These are phyloP conservation scores for Wallacemonas collosoma DNA, from an alignment of 208 protist species.

Conservation along the genomic window DNA sequence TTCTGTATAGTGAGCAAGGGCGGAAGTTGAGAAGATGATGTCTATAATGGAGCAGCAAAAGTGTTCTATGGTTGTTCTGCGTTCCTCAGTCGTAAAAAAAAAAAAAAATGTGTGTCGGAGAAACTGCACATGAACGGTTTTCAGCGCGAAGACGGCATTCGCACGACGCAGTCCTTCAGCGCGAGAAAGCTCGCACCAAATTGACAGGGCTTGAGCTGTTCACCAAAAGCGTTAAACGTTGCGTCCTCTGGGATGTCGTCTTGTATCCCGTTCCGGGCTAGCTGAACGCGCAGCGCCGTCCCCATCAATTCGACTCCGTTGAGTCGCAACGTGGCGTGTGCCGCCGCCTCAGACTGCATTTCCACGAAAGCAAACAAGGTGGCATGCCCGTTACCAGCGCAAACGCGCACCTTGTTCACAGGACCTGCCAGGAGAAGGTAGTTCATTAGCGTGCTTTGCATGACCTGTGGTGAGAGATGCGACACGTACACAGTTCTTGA, in stretches of 20 bases:
- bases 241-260: slow-evolving; percentile 72
- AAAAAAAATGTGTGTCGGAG: slow-evolving; percentile 13
- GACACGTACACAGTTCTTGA: slow-evolving; percentile 82
- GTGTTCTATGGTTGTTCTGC: too few species aligned
- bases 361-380: slow-evolving; percentile 89
- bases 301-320: slow-evolving; percentile 64
- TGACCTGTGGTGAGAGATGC: slow-evolving; percentile 57
- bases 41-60: too few species aligned
- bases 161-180: slow-evolving; percentile 27
- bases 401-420: slow-evolving; percentile 85
- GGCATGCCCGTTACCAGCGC: slow-evolving; percentile 54
- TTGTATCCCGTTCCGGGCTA: slow-evolving; percentile 79
- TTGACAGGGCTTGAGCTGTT: slow-evolving; percentile 48
- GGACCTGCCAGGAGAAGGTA: slow-evolving; percentile 49
- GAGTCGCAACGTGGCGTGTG: slow-evolving; percentile 47
- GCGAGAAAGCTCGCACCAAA: slow-evolving; percentile 48
- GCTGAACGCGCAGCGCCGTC: slow-evolving; percentile 62
- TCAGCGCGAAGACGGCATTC: slow-evolving; percentile 1
- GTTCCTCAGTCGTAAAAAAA: not conserved
- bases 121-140: not conserved
- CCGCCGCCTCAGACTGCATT: slow-evolving; percentile 68
- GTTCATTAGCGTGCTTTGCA: slow-evolving; percentile 64
- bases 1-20: too few species aligned
- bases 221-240: slow-evolving; percentile 35
- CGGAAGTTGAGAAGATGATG: too few species aligned